Base-by-base conservation (phyloP, 2,329 filamentous ascomycete species). In the Elsinoe perseae region DNA sequence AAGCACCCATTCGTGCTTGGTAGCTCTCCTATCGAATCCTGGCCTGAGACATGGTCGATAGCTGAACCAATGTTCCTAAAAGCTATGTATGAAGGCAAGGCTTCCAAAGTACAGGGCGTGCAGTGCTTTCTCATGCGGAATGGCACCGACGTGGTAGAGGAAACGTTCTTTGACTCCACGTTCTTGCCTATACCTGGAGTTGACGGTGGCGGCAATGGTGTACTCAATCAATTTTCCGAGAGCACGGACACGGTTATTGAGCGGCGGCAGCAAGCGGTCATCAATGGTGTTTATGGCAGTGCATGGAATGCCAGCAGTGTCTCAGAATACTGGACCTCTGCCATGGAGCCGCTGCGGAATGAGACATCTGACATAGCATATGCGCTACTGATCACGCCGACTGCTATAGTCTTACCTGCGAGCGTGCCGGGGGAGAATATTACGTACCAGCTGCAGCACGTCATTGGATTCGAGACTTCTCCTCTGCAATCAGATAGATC, bases 181-280 rank as follows among this genome's bases (percentile, higher is more conserved):
- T 58, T 57, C 20, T 46, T 60, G 23, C 58, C 58, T 4, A 50
- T 60, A 9, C 48, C 40, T 2, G 63, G 63, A 21, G 36, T 57
- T 2, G 57, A 61, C n/a, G 64, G 64, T 6, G 36, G 54, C 20
- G 54, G 42, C 0, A 55, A 61, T 16, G 65, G 65, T 3, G 50
- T 62, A 2, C 50, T 63, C 10, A 60, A 64, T 28, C 65, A 67
- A 57, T 53, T 68, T n/a, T 59, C 57, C 1, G 66, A 68, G 50
- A 57, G 56, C 8, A 66, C 65, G 7, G 27, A 54, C 6, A 25
- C 52, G 12, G 62, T 65, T 5, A 61, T 61, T 10, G 62, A 57
- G 12, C 57, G 62, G 21, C 59, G 66, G 2, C 57, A 65, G 18
- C 58, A 64, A 36, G 46, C 42, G 9, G 50, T 56, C 4, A 46